Evolutionary conservation across 805 yeast genomes (phyloP), one percentile per base, ranked within the genome.

Genomic region (Yarrowia deformans): DNA sequence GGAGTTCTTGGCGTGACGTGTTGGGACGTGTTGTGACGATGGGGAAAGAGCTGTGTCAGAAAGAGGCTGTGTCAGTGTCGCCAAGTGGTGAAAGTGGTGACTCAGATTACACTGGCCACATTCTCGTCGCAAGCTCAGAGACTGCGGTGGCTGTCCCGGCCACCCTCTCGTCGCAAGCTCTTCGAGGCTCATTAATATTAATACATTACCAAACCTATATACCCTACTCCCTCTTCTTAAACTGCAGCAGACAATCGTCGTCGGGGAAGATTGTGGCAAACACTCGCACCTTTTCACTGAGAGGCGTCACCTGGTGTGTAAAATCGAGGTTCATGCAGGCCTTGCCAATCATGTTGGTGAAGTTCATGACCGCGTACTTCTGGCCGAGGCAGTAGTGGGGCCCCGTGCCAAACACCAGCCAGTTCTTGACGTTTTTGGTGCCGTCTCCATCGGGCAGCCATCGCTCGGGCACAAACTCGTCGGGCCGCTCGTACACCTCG

Each of bases 221-320:
- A 63, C 35, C 46, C 46, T 63, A 35, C 58, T 35, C 68, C 56
- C 46, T 37, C 55, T 49, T 48, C 69, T 66, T 66, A 83, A 93
- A 94, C 74, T 88, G 82, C 78, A 95, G 81, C 72, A 91, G 86
- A 77, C 97, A 87, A 79, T 95, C 97, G 81, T 95, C 99, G 79
- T 91, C 88, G 35, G 99, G 99, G 90, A 95, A 95, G 77, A 95
- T 93, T 19, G 99, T 95, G 35, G 99, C 99, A 78, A 95, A 95
- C 48, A 95, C 98, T 77, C 92, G 91, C 76, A 95, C 93, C 76
- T 92, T 88, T 82, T 95, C 99, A 74, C 94, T 88, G 73, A 89
- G 82, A 50, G 88, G 90, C 32, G 99, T 95, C 58, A 89, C 87
- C 72, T 87, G 84, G 79, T 95, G 99, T 70, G 85, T 80, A 81